Evolutionary conservation across 192 early-diverging fungal species (phyloP).

Genomic region (Obelidium mucronatum): DNA sequence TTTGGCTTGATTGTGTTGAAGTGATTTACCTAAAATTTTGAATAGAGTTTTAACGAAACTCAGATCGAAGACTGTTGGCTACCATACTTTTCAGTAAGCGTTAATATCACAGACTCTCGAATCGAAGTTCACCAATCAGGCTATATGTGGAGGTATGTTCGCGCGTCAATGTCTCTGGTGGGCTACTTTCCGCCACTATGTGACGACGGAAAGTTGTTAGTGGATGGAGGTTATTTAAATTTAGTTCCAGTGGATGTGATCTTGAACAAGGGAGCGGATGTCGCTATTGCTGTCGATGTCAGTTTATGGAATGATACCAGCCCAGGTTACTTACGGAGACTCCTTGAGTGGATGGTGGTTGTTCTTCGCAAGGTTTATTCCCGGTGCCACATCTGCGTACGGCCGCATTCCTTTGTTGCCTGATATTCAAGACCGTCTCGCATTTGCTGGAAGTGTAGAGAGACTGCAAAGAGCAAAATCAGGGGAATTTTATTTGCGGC

Average conservation of each 20-base stretch:
- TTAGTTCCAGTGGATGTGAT: constrained; percentile 91
- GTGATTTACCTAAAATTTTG: neutral
- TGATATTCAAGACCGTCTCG: constrained; percentile 93
- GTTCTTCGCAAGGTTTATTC: constrained; percentile 79
- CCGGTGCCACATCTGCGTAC: constrained; percentile 51
- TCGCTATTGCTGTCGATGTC: constrained; percentile 95
- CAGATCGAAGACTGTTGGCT: constrained; percentile 99
- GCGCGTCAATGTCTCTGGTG: constrained; percentile 97
- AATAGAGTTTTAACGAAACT: constrained; percentile 75
- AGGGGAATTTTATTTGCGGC: constrained; percentile 82
- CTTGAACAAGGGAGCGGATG: constrained; percentile 78
- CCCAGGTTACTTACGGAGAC: constrained; percentile 90
- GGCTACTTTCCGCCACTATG: constrained; percentile 96
- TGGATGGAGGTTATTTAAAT: constrained; percentile 98
- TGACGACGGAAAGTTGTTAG: constrained; percentile 95
- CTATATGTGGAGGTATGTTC: constrained; percentile 96
- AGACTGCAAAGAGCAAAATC: constrained; percentile 90
- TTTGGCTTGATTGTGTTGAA: neutral
- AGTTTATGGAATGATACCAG: constrained; percentile 91
- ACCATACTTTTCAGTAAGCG: constrained; percentile 92
- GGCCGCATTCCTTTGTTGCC: constrained; percentile 86
- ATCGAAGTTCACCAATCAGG: constrained; percentile 92
- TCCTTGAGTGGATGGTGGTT: constrained; percentile 94
- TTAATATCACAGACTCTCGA: constrained; percentile 95
- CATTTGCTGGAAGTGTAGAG: constrained; percentile 86